Conservation (phyloP, 768 basidiomycete genomes). For the Naganishia antarctica region DNA sequence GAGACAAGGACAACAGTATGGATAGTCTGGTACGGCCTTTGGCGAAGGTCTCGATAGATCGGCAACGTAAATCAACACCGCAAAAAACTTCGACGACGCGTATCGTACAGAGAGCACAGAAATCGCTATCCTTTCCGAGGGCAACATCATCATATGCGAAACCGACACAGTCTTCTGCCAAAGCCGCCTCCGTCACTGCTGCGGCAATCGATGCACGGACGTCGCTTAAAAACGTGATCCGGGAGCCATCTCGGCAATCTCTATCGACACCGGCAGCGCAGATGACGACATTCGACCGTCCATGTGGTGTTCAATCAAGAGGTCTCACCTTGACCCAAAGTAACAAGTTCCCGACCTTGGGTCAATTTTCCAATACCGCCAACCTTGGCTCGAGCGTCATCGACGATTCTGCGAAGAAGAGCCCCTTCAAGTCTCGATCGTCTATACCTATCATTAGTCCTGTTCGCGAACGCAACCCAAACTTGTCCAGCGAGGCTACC, state of each 20-base stretch:
- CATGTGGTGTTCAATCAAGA: neutral
- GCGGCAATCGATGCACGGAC: neutral
- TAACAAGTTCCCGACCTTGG: too few species aligned
- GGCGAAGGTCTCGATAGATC: slow-evolving; percentile 5
- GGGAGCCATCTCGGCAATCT: neutral
- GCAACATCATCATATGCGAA: slow-evolving; percentile 13
- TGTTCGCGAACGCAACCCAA: neutral
- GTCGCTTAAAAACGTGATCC: slow-evolving; percentile 2
- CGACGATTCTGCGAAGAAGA: neutral
- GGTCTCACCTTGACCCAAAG: neutral
- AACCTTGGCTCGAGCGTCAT: too few species aligned
- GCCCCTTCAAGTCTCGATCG: neutral
- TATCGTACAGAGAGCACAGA: slow-evolving; percentile 3
- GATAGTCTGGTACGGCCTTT: neutral
- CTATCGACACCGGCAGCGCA: neutral
- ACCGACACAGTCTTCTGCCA: slow-evolving; percentile 6
- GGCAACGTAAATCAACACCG: neutral
- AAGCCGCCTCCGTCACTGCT: slow-evolving; percentile 9
- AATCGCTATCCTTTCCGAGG: slow-evolving; percentile 4
- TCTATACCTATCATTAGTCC: neutral
- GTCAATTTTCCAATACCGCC: neutral
- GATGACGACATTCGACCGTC: neutral
- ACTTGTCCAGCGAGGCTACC: neutral
- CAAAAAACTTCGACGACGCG: slow-evolving; percentile 12
- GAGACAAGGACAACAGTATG: neutral